These are phyloP conservation scores for Globisporangium lucens DNA, from an alignment of 352 stramenopile genomes.

Conservation along the genomic window DNA sequence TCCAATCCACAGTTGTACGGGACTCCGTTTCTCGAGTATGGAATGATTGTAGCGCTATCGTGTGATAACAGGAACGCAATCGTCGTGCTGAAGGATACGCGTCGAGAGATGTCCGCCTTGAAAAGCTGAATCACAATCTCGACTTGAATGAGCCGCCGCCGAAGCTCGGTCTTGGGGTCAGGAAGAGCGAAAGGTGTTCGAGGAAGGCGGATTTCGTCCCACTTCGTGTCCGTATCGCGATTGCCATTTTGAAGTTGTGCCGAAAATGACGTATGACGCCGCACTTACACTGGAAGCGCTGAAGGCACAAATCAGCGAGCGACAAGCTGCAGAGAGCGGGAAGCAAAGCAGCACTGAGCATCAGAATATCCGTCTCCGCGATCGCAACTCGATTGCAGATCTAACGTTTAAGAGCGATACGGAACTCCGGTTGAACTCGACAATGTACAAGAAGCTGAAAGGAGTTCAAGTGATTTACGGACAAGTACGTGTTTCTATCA, in stretches of 20 bases:
- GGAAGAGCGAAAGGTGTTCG: slow-evolving; percentile 41
- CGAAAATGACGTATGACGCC: slow-evolving; percentile 74
- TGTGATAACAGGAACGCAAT: slow-evolving; percentile 56
- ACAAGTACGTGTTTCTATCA: slow-evolving; percentile 28
- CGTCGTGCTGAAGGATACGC: slow-evolving; percentile 55
- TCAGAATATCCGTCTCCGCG: slow-evolving; percentile 12
- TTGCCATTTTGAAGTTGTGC: slow-evolving; percentile 70
- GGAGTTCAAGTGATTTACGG: slow-evolving; percentile 63
- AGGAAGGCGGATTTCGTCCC: slow-evolving; percentile 31
- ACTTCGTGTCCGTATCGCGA: slow-evolving; percentile 57
- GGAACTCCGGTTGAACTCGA: slow-evolving; percentile 60
- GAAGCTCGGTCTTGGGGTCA: slow-evolving; percentile 46
- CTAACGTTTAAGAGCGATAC: slow-evolving; percentile 71
- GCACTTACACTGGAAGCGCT: slow-evolving; percentile 40
- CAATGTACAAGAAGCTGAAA: slow-evolving; percentile 67
- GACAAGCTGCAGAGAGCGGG: not conserved
- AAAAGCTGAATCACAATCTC: slow-evolving; percentile 39
- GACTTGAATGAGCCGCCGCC: slow-evolving; percentile 16
- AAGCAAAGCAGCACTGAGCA: not conserved
- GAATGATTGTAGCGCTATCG: slow-evolving; percentile 62
- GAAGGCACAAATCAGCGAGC: slow-evolving; percentile 9
- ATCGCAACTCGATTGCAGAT: slow-evolving; percentile 36
- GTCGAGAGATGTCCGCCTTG: slow-evolving; percentile 48
- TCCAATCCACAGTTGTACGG: slow-evolving; percentile 20
- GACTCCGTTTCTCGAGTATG: slow-evolving; percentile 66